Percentiles rank a stretch among this genome's conserved stretches.
These are phyloP conservation scores for Alternaria brassicicola DNA, from an alignment of 2,329 filamentous ascomycete species.

Conservation along the genomic window DNA sequence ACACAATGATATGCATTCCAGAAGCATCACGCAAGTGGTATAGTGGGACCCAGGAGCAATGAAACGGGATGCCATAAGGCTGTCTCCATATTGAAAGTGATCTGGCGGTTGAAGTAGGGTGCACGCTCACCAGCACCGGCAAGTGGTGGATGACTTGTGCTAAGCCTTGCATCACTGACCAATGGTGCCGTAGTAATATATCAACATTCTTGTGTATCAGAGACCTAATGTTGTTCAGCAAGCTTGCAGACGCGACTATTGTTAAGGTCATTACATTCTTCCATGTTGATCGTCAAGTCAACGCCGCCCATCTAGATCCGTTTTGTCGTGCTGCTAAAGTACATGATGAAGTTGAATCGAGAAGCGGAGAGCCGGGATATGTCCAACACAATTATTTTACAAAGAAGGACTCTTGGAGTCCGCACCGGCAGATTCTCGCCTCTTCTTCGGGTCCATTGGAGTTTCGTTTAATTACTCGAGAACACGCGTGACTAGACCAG, in stretches of 20 bases:
- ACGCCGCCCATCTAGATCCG: slow-evolving; percentile 30
- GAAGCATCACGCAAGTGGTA: background rate
- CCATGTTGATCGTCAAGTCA: slow-evolving; percentile 23
- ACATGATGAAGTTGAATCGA: slow-evolving; percentile 29
- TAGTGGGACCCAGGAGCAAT: background rate
- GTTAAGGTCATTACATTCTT: slow-evolving; percentile 27
- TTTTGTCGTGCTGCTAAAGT: slow-evolving; percentile 34
- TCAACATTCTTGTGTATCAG: background rate
- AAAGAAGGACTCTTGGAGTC: slow-evolving; percentile 20
- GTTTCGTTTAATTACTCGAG: slow-evolving; percentile 35
- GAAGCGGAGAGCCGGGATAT: slow-evolving; percentile 36
- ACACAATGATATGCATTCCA: background rate
- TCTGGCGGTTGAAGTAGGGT: background rate
- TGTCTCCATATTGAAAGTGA: background rate
- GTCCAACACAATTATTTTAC: slow-evolving; percentile 32
- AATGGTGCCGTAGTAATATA: background rate
- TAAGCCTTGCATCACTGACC: background rate
- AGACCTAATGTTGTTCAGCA: background rate
- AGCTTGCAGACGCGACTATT: background rate
- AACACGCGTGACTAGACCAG: slow-evolving; percentile 48
- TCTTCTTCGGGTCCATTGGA: background rate
- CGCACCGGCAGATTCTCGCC: slow-evolving; percentile 14
- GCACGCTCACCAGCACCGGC: background rate
- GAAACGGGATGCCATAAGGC: background rate
- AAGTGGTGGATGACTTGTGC: background rate